A percentile compares a stretch with the other conserved stretches of the same genome.
These are phyloP conservation scores for Wickerhamiella kurtzmanii DNA, from an alignment of 805 yeast species.

Conservation along the genomic window DNA sequence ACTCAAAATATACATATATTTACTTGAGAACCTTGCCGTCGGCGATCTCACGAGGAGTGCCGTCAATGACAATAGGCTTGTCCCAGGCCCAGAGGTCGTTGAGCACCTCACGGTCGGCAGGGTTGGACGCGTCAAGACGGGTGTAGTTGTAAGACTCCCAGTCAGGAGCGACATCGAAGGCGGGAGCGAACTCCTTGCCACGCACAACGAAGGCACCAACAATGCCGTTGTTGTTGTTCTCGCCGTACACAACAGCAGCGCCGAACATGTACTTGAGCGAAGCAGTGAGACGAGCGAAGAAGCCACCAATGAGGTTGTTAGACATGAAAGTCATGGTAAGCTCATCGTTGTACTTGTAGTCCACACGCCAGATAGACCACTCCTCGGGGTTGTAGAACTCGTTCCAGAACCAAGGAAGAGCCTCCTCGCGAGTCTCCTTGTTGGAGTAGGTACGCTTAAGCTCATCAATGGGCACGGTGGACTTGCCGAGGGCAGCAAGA, in stretches of 20 bases:
- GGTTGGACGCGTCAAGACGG: conserved; percentile 67
- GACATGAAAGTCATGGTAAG: conserved; percentile 95
- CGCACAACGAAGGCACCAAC: conserved; percentile 89
- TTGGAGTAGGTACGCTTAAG: conserved; percentile 96
- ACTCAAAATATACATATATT: too few relatives aligned
- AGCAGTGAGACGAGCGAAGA: conserved; percentile 86
- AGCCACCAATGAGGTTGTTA: conserved; percentile 94
- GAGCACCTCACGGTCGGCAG: conserved; percentile 65
- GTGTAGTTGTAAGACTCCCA: conserved; percentile 87
- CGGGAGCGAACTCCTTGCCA: conserved; percentile 85
- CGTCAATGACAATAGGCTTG: conserved; percentile 64
- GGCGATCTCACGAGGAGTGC: conserved; percentile 73
- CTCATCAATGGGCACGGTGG: conserved; percentile 61
- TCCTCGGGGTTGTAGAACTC: conserved; percentile 81
- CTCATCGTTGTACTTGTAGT: conserved; percentile 96
- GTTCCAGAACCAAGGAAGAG: conserved; percentile 95
- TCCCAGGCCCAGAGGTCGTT: conserved; percentile 98
- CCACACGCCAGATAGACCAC: conserved; percentile 91
- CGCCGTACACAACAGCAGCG: conserved; percentile 89
- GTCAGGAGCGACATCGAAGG: conserved; percentile 97
- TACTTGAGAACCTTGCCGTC: conserved; percentile 98
- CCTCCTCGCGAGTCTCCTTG: conserved; percentile 88
- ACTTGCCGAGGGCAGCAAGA: conserved; percentile 58
- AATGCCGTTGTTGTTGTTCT: conserved; percentile 96
- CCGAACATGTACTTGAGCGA: conserved; percentile 94